A percentile compares a stretch with the other conserved stretches of the same genome.
Evolutionary conservation across 2,329 filamentous ascomycete genomes (phyloP).

Genomic region (Colletotrichum sp.): DNA sequence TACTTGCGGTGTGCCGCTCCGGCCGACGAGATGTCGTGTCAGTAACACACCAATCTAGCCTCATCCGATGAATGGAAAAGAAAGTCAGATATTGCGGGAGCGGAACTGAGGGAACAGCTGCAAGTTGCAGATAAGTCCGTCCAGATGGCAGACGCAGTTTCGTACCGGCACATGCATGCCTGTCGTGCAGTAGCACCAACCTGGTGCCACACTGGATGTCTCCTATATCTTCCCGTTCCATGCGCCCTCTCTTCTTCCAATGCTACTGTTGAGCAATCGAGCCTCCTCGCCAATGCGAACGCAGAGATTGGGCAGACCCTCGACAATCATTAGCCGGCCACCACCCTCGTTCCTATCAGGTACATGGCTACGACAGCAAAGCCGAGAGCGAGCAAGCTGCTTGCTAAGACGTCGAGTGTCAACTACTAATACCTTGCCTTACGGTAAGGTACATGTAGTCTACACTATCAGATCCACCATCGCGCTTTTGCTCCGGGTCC

Average conservation of each 20-base stretch:
- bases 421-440: neutral
- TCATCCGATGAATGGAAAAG: neutral
- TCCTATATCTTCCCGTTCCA: neutral
- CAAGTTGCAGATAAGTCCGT: neutral
- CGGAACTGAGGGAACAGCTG: neutral
- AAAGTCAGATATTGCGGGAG: neutral
- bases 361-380: neutral
- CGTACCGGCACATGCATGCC: neutral
- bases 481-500: neutral
- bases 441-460: neutral
- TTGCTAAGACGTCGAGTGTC: neutral
- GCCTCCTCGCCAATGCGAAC: neutral
- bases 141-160: neutral
- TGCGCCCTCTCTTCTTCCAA: neutral
- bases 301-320: neutral
- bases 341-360: neutral
- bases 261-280: neutral
- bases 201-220: neutral
- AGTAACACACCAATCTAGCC: neutral
- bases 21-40: neutral
- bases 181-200: neutral
- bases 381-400: neutral
- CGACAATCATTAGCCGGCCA: neutral
- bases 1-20: neutral
- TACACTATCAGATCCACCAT: constrained; percentile 3